Conservation (phyloP, 805 yeast genomes). For the Candida insectorum region DNA sequence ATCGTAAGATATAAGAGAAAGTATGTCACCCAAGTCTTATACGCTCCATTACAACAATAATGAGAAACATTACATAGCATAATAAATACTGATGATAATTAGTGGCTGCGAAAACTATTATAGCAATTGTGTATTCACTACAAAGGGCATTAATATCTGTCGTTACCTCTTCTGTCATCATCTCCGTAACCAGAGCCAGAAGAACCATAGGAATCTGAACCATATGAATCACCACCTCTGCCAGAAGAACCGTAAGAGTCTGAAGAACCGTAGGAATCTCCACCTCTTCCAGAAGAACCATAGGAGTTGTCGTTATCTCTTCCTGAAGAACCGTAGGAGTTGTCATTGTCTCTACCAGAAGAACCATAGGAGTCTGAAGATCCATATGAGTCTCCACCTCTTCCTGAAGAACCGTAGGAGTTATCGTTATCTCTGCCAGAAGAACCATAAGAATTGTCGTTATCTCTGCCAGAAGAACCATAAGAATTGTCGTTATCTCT, state of each 20-base stretch:
- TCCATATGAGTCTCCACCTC: slow-evolving; percentile 20
- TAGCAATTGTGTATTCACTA: no score
- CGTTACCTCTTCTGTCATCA: no score
- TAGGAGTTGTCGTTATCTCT: slow-evolving; percentile 11
- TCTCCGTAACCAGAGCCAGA: slow-evolving; percentile 3
- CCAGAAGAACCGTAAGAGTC: slow-evolving; percentile 18
- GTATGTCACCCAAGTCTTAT: slow-evolving; percentile 87
- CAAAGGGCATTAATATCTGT: no score
- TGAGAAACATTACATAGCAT: neutral
- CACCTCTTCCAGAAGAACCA: slow-evolving; percentile 14
- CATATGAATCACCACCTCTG: no score
- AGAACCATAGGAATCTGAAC: slow-evolving; percentile 17
- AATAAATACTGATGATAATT: slow-evolving; percentile 1
- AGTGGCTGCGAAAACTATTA: no score
- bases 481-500: slow-evolving; percentile 14
- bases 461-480: slow-evolving; percentile 17
- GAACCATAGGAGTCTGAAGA: slow-evolving; percentile 18
- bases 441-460: slow-evolving; percentile 22
- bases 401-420: slow-evolving; percentile 25
- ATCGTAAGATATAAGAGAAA: slow-evolving; percentile 84
- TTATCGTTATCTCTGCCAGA: slow-evolving; percentile 14
- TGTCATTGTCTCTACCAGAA: slow-evolving; percentile 12
- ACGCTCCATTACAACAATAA: slow-evolving; percentile 71
- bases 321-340: slow-evolving; percentile 20
- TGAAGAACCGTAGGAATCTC: no score